Evolutionary conservation across 495 filamentous ascomycete species (phyloP).

Genomic region (Neurospora sublineolata): DNA sequence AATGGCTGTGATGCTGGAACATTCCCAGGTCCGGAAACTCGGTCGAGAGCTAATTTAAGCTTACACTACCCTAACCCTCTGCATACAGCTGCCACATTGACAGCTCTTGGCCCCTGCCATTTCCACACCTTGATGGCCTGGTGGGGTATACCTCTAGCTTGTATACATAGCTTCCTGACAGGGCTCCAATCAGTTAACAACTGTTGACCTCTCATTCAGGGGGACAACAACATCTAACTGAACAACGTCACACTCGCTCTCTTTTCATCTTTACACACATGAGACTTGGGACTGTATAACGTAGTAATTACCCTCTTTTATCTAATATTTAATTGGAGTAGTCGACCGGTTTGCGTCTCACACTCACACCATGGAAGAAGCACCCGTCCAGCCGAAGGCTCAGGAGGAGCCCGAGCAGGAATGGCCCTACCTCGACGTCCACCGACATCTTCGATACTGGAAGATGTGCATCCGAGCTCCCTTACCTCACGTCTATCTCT

Average conservation of each 20-base stretch:
- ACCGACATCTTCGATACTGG: constrained; percentile 84
- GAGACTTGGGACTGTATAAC: not conserved
- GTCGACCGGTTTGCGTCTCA: not conserved
- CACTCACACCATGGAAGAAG: not conserved
- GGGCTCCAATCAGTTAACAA: not conserved
- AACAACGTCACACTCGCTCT: not conserved
- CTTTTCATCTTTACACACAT: not conserved
- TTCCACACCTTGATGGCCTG: not conserved
- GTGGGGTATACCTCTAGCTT: not conserved
- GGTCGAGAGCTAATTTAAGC: not conserved
- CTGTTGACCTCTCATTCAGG: not conserved
- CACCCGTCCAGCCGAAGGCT: not conserved
- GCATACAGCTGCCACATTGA: not conserved
- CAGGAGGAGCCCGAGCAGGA: not conserved
- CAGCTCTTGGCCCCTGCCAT: not conserved
- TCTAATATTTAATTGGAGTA: not conserved
- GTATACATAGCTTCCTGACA: not conserved
- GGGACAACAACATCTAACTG: not conserved
- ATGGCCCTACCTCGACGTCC: constrained; percentile 47
- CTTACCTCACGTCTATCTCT: constrained; percentile 70
- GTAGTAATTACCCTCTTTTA: not conserved
- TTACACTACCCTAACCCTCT: not conserved
- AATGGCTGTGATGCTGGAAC: not conserved
- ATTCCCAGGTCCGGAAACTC: not conserved
- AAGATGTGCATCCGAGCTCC: constrained; percentile 73